These are phyloP conservation scores for Gyrodon lividus DNA, from an alignment of 768 basidiomycete species.

Conservation along the genomic window DNA sequence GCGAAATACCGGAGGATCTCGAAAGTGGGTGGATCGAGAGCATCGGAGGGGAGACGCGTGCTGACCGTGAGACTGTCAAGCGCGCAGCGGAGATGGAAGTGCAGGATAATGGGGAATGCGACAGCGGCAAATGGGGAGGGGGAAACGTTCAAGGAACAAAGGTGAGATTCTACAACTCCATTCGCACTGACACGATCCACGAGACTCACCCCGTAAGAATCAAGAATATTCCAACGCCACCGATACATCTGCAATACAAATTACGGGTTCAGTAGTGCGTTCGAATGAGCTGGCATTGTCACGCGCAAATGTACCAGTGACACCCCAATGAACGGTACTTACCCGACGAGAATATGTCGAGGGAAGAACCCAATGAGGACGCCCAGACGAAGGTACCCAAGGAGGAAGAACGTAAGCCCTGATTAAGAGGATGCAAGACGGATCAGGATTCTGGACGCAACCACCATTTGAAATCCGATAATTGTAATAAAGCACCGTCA, in stretches of 20 bases:
- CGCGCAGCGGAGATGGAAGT: background rate
- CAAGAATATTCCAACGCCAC: slow-evolving; percentile 94
- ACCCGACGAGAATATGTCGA: slow-evolving; percentile 95
- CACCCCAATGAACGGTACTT: slow-evolving; percentile 26
- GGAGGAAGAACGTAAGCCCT: slow-evolving; percentile 73
- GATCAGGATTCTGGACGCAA: slow-evolving; percentile 4
- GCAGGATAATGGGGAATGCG: background rate
- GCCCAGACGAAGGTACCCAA: slow-evolving; percentile 82
- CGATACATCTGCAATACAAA: slow-evolving; percentile 60
- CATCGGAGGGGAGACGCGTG: slow-evolving; percentile 77
- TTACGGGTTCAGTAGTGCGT: background rate
- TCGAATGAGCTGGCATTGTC: background rate
- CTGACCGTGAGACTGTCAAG: slow-evolving; percentile 72
- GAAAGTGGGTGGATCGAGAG: slow-evolving; percentile 61
- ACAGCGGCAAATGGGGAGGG: background rate
- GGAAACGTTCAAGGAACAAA: background rate
- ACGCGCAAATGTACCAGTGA: background rate
- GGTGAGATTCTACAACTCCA: background rate
- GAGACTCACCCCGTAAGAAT: slow-evolving; percentile 76
- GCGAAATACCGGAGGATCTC: slow-evolving; percentile 69
- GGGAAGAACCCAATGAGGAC: slow-evolving; percentile 93
- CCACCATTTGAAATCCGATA: slow-evolving; percentile 13
- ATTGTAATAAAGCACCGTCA: background rate
- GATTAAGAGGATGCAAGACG: background rate
- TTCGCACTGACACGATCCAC: background rate